phyloP scores from a whole-genome alignment of 1,284 basidiomycete genomes.

The Phellopilus nigrolimitatus region DNA sequence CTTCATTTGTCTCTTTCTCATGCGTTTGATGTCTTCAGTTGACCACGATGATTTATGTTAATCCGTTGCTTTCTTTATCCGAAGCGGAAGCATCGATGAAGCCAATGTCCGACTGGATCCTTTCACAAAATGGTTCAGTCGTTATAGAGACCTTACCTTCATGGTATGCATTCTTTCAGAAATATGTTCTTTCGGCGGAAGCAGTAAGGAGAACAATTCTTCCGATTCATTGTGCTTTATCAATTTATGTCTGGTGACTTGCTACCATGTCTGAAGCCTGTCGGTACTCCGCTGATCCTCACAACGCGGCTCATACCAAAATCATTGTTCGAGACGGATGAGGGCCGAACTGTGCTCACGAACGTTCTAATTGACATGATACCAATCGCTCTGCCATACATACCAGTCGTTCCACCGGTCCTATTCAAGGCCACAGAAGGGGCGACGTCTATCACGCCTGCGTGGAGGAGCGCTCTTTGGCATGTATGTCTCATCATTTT shows the following conservation, averaged over 20 bases:
- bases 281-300: constrained; percentile 29
- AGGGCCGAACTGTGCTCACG: constrained; percentile 26
- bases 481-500: constrained; percentile 30
- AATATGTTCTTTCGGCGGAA: constrained; percentile 28
- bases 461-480: constrained; percentile 43
- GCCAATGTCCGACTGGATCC: constrained; percentile 29
- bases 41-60: constrained; percentile 25
- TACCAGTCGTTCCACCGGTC: constrained; percentile 35
- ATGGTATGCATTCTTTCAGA: constrained; percentile 31
- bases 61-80: constrained; percentile 27
- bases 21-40: neutral
- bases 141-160: constrained; percentile 31
- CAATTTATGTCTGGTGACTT: constrained; percentile 17
- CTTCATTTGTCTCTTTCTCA: neutral
- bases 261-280: constrained; percentile 22
- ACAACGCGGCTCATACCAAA: constrained; percentile 31
- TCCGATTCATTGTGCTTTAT: neutral
- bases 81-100: constrained; percentile 31
- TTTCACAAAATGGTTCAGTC: constrained; percentile 29
- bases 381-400: constrained; percentile 27
- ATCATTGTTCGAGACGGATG: constrained; percentile 26
- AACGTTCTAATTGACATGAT: constrained; percentile 28
- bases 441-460: constrained; percentile 42
- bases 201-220: constrained; percentile 24
- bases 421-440: constrained; percentile 38